Percentiles rank a stretch among this genome's conserved stretches.
phyloP scores from a whole-genome alignment of 1,284 basidiomycete genomes.

The Xanthoconium separans region DNA sequence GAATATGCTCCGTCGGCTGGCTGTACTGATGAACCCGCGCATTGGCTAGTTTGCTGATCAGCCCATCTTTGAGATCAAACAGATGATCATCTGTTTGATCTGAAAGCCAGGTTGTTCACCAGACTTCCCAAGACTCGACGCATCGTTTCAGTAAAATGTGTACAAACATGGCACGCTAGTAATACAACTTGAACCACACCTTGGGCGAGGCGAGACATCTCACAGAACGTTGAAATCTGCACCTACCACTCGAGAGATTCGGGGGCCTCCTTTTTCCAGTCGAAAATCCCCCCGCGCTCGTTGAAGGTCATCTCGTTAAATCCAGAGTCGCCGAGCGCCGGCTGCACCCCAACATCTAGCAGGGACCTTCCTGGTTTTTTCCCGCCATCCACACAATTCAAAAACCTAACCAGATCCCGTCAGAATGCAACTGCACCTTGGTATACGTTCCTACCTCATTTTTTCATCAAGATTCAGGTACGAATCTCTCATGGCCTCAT shows the following conservation, averaged over 20 bases:
- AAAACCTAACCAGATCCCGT: not conserved
- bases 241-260: slow-evolving; percentile 2
- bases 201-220: too few species aligned
- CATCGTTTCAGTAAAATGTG: not conserved
- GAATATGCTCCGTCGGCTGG: too few species aligned
- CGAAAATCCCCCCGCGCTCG: slow-evolving; percentile 5
- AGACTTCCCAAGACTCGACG: not conserved
- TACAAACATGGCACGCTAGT: not conserved
- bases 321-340: slow-evolving; percentile 1
- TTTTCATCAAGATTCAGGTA: slow-evolving; percentile 18
- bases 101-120: not conserved
- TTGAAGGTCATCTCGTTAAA: slow-evolving; percentile 1
- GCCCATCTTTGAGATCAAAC: not conserved
- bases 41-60: not conserved
- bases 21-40: too few species aligned
- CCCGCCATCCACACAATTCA: slow-evolving; percentile 2
- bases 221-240: not conserved
- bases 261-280: not conserved
- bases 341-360: slow-evolving; percentile 1
- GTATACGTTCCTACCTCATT: slow-evolving; percentile 7
- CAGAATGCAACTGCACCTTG: not conserved
- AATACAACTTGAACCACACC: not conserved
- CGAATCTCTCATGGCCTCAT: slow-evolving; percentile 20
- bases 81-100: not conserved
- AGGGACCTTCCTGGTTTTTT: slow-evolving; percentile 6